Percentiles rank a stretch among this genome's conserved stretches.
phyloP scores from a whole-genome alignment of 1,284 basidiomycete genomes.

The Flammula alnicola region DNA sequence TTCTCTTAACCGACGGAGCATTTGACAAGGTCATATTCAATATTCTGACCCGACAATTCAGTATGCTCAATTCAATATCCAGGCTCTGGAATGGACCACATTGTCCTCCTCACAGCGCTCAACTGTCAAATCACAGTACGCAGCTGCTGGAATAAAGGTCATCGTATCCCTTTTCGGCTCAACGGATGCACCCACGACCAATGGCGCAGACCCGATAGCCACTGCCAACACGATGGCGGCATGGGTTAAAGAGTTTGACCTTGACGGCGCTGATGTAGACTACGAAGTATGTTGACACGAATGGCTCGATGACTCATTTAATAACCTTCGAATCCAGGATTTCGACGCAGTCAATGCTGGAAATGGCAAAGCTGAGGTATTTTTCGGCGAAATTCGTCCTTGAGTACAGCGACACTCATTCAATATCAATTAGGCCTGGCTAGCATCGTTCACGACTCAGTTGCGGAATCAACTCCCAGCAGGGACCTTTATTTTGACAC shows the following conservation, averaged over 20 bases:
- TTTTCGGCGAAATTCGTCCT: neutral
- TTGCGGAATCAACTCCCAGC: conserved; percentile 43
- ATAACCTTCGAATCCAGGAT: conserved; percentile 35
- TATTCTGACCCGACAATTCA: neutral
- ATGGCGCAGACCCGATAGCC: conserved; percentile 46
- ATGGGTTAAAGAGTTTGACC: conserved; percentile 51
- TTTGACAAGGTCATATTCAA: conserved; percentile 48
- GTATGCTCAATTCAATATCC: neutral
- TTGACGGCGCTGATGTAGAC: conserved; percentile 63
- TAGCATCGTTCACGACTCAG: conserved; percentile 47
- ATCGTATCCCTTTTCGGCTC: conserved; percentile 64
- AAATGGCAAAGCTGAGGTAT: conserved; percentile 42
- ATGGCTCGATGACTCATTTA: neutral
- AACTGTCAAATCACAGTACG: conserved; percentile 51
- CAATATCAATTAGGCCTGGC: conserved; percentile 40
- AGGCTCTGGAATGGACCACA: conserved; percentile 41
- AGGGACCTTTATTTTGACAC: conserved; percentile 46
- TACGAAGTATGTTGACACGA: conserved; percentile 44
- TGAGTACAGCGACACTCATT: conserved; percentile 2
- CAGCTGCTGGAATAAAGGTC: conserved; percentile 58
- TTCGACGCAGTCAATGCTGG: conserved; percentile 51
- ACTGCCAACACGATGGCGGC: conserved; percentile 54
- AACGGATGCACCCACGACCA: conserved; percentile 55
- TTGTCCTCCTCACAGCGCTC: conserved; percentile 46
- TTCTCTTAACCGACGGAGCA: conserved; percentile 51